Evolutionary conservation across 2,329 filamentous ascomycete genomes (phyloP).

Genomic region (Drechmeria coniospora): DNA sequence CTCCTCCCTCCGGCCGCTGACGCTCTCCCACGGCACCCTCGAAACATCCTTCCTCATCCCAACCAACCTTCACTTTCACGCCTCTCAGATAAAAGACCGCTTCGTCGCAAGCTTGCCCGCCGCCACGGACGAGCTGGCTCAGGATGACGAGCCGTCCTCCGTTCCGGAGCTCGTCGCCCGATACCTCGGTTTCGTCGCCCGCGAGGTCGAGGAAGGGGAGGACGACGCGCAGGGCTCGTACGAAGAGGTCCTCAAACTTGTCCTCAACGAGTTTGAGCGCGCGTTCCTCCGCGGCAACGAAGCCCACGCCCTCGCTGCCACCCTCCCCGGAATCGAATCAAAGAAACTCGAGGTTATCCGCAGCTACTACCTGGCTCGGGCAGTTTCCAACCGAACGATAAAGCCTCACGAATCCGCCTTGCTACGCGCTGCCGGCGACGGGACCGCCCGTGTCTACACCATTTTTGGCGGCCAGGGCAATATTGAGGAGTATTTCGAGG

Average conservation of each 20-base stretch:
- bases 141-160: constrained; percentile 98
- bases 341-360: constrained; percentile 87
- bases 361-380: constrained; percentile 82
- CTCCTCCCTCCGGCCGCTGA: constrained; percentile 80
- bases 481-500: constrained; percentile 98
- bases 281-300: constrained; percentile 92
- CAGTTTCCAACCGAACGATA: constrained; percentile 70
- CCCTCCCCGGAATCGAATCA: constrained; percentile 72
- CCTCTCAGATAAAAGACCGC: constrained; percentile 80
- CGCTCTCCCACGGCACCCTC: constrained; percentile 82
- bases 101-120: constrained; percentile 75
- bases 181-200: constrained; percentile 81
- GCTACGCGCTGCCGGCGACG: constrained; percentile 73
- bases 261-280: constrained; percentile 92
- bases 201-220: constrained; percentile 82
- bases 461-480: constrained; percentile 97
- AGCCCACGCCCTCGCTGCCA: constrained; percentile 76
- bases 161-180: constrained; percentile 81
- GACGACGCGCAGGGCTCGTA: constrained; percentile 80
- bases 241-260: constrained; percentile 80
- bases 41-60: constrained; percentile 94
- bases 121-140: constrained; percentile 91
- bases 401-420: constrained; percentile 89
- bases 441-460: constrained; percentile 72
- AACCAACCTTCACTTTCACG: constrained; percentile 90